Conservation (phyloP, 1,139 yeast species). For the Kluyveromyces sp. region DNA sequence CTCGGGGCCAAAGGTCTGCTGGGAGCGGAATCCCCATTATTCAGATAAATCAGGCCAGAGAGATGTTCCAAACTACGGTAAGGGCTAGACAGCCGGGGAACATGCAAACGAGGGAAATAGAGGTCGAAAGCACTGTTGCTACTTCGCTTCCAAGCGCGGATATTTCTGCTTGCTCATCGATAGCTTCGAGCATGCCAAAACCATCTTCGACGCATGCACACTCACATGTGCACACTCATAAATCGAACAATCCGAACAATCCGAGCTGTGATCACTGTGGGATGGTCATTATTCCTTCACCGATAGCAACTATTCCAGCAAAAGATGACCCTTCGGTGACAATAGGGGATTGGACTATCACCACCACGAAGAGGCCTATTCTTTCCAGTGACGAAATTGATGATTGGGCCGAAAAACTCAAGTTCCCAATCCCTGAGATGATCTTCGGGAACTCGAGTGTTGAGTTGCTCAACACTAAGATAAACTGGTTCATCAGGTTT, state of each 20-base stretch:
- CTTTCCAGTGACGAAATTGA: conserved; percentile 71
- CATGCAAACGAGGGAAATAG: background rate
- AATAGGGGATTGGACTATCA: conserved; percentile 68
- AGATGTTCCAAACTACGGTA: conserved; percentile 43
- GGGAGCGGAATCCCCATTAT: conserved; percentile 40
- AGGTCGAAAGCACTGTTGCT: background rate
- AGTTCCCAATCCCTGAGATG: conserved; percentile 94
- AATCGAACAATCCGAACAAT: conserved; percentile 33
- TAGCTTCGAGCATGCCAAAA: conserved; percentile 2
- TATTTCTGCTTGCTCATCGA: background rate
- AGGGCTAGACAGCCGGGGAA: conserved; percentile 23
- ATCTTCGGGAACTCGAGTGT: conserved; percentile 85
- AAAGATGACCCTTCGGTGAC: conserved; percentile 60
- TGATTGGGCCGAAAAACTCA: conserved; percentile 44
- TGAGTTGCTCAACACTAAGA: conserved; percentile 38
- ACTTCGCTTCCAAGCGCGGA: background rate
- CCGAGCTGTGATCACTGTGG: conserved; percentile 59
- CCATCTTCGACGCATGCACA: background rate
- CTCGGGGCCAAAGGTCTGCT: background rate
- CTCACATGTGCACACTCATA: conserved; percentile 2
- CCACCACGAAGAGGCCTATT: conserved; percentile 70
- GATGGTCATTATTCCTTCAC: conserved; percentile 65
- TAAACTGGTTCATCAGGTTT: conserved; percentile 50
- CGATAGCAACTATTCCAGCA: conserved; percentile 55
- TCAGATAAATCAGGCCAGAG: conserved; percentile 56